Conservation (phyloP, 345 rosid genomes). For the Aegle marmelos region DNA sequence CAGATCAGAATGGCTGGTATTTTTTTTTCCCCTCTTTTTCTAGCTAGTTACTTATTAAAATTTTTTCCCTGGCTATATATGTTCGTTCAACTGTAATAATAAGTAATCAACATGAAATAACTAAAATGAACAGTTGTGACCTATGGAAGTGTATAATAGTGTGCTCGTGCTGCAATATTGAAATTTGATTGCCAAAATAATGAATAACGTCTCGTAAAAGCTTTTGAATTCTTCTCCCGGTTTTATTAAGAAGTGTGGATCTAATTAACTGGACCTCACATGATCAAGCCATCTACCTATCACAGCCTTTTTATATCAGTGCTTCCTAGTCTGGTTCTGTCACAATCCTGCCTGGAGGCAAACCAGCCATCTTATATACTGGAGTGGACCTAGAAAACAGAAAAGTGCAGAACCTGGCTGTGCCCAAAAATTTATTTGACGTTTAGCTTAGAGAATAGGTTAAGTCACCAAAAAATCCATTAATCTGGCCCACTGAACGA, state of each 20-base stretch:
- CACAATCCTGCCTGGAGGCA: constrained; percentile 45
- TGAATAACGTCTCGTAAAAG: too few relatives aligned
- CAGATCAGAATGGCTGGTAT: constrained; percentile 72
- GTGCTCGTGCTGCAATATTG: too few relatives aligned
- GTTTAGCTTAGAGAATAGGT: constrained; percentile 53
- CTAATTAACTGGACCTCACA: constrained; percentile 69
- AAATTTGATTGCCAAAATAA: too few relatives aligned
- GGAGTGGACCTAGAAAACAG: constrained; percentile 34
- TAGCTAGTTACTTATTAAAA: background rate
- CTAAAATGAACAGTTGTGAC: too few relatives aligned
- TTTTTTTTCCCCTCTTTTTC: background rate
- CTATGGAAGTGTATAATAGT: too few relatives aligned
- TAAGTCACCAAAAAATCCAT: constrained; percentile 41
- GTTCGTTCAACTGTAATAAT: too few relatives aligned
- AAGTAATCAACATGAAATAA: too few relatives aligned
- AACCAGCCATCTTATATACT: constrained; percentile 67
- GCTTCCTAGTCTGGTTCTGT: constrained; percentile 82
- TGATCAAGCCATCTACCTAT: constrained; percentile 50
- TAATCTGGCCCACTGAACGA: constrained; percentile 26
- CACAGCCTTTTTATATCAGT: constrained; percentile 47
- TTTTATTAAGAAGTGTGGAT: constrained; percentile 15
- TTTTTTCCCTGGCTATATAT: too few relatives aligned
- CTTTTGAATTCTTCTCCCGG: too few relatives aligned
- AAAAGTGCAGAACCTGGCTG: constrained; percentile 49
- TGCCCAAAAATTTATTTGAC: constrained; percentile 49